Evolutionary conservation across 768 basidiomycete species (phyloP), one percentile per base, ranked within the genome.

Genomic region (Leccinum rimulosum): DNA sequence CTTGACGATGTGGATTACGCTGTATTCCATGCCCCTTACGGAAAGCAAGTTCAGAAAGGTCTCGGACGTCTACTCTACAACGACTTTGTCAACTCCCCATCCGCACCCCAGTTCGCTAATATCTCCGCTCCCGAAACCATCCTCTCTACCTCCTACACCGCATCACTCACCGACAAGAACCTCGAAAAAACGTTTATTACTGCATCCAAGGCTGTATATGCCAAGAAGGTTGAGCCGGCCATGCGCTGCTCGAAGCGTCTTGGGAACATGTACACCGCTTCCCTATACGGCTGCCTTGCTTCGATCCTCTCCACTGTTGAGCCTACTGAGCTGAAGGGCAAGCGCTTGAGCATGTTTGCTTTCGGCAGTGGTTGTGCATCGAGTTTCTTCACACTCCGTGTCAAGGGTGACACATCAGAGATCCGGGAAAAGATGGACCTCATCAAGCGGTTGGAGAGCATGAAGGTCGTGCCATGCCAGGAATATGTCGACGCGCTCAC

Each of bases 261-360:
- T 65, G 97, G 97, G 14, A 98, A 99, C 85, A 96, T 95, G 90
- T 98, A 99, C 83, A 96, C 97, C 15, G 97, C 89, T 14, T 95
- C 93, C 15, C 81, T 99, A 11, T 98, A 95, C 72, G 95, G 93
- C 49, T 95, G 94, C 65, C 85, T 99, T 60, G 91, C 95, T 40
- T 93, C 91, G 8, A 79, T 98, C 30, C 70, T 99, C 45, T 83
- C 90, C 49, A 80, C 80, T 30, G 84, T 91, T 40, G 84, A 87
- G 66, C 87, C 91, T 9, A 73, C 82, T 7, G 80, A 85, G 64
- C 80, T 95, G 55, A 75, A 79, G 68, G 88, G 85, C 76, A 97
- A 95, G 82, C 87, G 95, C 28, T 80, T 95, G 70, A 88, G 87
- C 67, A 81, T 98, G 82, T 99, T 94, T 80, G 93, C 93, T n/a